phyloP scores from a whole-genome alignment of 768 basidiomycete species.

The Russula abietina region DNA sequence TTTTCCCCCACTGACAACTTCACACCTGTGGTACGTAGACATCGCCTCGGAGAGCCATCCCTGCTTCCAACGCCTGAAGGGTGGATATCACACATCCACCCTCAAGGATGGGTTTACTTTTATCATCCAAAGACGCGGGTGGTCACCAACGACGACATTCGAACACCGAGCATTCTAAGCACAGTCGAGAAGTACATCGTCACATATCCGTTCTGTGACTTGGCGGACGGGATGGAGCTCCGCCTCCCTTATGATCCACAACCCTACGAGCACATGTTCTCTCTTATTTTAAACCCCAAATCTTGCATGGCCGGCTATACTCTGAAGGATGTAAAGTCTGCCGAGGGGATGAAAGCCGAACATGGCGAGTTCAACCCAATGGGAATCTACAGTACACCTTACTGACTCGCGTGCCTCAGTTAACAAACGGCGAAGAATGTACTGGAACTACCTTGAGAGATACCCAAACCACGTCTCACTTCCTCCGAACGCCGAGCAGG shows the following conservation, averaged over 20 bases:
- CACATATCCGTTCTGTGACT: conserved; percentile 30
- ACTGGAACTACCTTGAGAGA: conserved; percentile 48
- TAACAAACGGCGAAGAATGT: conserved; percentile 35
- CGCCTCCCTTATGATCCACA: conserved; percentile 33
- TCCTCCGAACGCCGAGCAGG: conserved; percentile 38
- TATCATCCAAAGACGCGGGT: conserved; percentile 36
- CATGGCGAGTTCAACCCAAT: neutral
- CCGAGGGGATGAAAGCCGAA: conserved; percentile 1
- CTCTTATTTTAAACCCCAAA: conserved; percentile 43
- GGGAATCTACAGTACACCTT: conserved; percentile 1
- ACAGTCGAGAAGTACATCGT: conserved; percentile 29
- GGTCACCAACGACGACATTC: conserved; percentile 47
- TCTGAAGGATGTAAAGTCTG: conserved; percentile 25
- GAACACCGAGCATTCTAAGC: conserved; percentile 34
- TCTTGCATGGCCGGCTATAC: conserved; percentile 43
- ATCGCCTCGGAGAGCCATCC: neutral
- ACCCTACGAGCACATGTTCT: conserved; percentile 30
- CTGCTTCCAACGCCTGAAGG: conserved; percentile 2
- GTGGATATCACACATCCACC: conserved; percentile 34
- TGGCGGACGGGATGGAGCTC: conserved; percentile 42
- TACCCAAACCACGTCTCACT: conserved; percentile 43
- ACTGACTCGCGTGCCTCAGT: conserved; percentile 1
- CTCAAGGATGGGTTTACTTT: conserved; percentile 50
- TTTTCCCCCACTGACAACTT: neutral
- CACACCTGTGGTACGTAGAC: neutral